These are phyloP conservation scores for Fraxinus angustifolia DNA, from an alignment of 305 asterid species.

Conservation along the genomic window DNA sequence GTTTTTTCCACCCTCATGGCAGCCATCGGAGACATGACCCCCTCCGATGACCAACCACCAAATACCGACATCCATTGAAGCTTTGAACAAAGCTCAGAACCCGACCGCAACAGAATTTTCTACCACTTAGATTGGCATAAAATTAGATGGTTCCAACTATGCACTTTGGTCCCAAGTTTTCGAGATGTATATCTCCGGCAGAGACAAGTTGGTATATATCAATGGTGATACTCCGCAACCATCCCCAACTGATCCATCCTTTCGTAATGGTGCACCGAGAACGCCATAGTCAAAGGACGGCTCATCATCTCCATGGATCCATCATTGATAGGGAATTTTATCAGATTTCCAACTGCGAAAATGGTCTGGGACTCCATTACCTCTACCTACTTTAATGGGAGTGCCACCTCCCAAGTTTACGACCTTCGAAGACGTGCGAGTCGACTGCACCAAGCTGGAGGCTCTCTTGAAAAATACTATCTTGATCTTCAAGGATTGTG, in stretches of 20 bases:
- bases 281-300: neutral
- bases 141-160: conserved; percentile 7
- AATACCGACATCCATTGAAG: neutral
- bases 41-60: neutral
- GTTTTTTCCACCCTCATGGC: neutral
- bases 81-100: neutral
- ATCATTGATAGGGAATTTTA: neutral
- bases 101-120: neutral
- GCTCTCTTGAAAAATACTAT: neutral
- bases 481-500: neutral
- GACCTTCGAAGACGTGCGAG: neutral
- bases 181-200: conserved; percentile 10
- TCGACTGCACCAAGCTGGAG: neutral
- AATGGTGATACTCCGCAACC: neutral
- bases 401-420: neutral
- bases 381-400: neutral
- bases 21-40: neutral
- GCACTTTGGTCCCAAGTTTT: conserved; percentile 6
- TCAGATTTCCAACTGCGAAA: neutral
- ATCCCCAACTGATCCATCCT: neutral
- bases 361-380: neutral
- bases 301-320: neutral
- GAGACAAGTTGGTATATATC: neutral
- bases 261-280: neutral
- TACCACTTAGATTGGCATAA: conserved; percentile 4